Conservation (phyloP, 768 basidiomycete species). For the Phylloporus arenicola region DNA sequence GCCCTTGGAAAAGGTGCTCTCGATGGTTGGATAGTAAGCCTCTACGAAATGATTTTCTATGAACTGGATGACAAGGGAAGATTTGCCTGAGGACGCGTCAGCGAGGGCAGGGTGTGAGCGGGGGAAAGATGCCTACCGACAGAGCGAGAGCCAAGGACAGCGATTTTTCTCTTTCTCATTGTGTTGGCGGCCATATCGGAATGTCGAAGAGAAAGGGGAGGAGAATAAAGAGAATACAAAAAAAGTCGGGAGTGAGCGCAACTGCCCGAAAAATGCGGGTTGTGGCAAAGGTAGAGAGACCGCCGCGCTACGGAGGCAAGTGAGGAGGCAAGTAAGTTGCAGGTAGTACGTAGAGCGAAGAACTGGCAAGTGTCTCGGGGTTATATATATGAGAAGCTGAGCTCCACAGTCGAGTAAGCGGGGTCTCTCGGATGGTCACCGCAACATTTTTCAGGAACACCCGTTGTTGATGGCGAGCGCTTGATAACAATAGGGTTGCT, state of each 20-base stretch:
- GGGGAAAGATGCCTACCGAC: slow-evolving; percentile 56
- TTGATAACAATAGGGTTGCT: slow-evolving; percentile 10
- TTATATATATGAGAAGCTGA: slow-evolving; percentile 19
- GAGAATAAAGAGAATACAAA: slow-evolving; percentile 9
- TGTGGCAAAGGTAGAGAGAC: slow-evolving; percentile 20
- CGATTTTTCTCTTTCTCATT: slow-evolving; percentile 83
- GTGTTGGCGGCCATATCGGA: slow-evolving; percentile 31
- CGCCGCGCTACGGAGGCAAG: slow-evolving; percentile 22
- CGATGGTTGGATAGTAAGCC: slow-evolving; percentile 93
- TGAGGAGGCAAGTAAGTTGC: slow-evolving; percentile 10
- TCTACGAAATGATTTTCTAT: slow-evolving; percentile 91
- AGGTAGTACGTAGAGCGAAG: background rate
- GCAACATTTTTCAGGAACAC: slow-evolving; percentile 20
- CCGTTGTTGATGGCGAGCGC: background rate
- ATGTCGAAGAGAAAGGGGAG: background rate
- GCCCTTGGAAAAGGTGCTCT: slow-evolving; percentile 79
- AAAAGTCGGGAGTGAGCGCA: slow-evolving; percentile 8
- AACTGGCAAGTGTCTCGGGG: slow-evolving; percentile 1
- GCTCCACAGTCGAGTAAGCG: slow-evolving; percentile 15
- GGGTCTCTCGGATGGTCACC: too few species aligned
- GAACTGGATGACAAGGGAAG: slow-evolving; percentile 88
- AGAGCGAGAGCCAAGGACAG: slow-evolving; percentile 79
- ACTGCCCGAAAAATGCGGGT: slow-evolving; percentile 15
- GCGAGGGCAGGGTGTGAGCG: slow-evolving; percentile 9
- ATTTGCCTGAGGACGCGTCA: slow-evolving; percentile 66